These are phyloP conservation scores for Zymoseptoria passerinii DNA, from an alignment of 2,329 filamentous ascomycete genomes.

Conservation along the genomic window DNA sequence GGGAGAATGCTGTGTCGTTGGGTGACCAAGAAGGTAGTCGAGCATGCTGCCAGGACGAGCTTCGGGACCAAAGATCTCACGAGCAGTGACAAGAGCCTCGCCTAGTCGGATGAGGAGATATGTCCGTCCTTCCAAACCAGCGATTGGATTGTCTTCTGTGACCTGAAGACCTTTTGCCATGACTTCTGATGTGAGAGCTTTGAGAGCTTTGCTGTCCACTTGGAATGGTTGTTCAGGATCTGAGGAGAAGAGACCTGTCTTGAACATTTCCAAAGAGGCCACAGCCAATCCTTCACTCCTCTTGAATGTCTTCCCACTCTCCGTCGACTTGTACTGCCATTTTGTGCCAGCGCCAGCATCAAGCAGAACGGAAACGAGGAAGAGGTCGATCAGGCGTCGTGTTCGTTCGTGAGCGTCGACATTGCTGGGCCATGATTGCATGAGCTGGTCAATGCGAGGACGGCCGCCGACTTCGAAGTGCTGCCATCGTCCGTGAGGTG, in stretches of 20 bases:
- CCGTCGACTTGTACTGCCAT: conserved; percentile 89
- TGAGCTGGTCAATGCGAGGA: conserved; percentile 62
- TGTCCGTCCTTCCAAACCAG: conserved; percentile 76
- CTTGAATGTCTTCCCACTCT: conserved; percentile 72
- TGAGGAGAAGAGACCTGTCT: conserved; percentile 79
- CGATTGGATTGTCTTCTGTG: conserved; percentile 67
- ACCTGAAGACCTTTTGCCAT: conserved; percentile 82
- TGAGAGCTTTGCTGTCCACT: conserved; percentile 77
- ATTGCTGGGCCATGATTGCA: conserved; percentile 59
- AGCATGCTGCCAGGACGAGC: conserved; percentile 90
- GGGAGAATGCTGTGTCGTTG: conserved; percentile 79
- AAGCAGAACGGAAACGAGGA: conserved; percentile 70
- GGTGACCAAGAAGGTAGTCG: conserved; percentile 87
- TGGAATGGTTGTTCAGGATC: conserved; percentile 73
- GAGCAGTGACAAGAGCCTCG: conserved; percentile 62
- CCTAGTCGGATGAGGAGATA: conserved; percentile 68
- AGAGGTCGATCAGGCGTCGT: conserved; percentile 67
- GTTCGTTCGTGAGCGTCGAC: conserved; percentile 67
- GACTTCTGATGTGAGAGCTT: conserved; percentile 61
- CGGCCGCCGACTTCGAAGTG: conserved; percentile 75
- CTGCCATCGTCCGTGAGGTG: conserved; percentile 78
- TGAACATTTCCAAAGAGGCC: conserved; percentile 83
- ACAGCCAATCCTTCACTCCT: conserved; percentile 84
- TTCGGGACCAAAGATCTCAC: conserved; percentile 74
- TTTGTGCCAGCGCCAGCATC: conserved; percentile 82